Percentiles rank a stretch among this genome's conserved stretches.
phyloP scores from a whole-genome alignment of 768 basidiomycete species.

The Russula sp. region DNA sequence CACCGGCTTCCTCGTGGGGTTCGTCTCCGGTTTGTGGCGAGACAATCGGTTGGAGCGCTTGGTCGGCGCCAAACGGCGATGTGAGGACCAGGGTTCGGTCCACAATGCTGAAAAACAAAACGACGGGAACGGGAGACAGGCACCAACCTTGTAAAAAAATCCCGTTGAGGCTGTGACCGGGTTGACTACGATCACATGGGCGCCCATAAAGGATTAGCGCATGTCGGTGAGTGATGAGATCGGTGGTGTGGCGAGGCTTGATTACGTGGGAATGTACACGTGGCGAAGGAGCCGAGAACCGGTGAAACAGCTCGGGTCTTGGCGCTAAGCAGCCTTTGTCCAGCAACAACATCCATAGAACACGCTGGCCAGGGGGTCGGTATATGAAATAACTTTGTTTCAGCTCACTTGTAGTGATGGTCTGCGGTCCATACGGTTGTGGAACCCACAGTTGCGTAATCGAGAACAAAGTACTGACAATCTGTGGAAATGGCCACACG shows the following conservation, averaged over 20 bases:
- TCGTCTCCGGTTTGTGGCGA: slow-evolving; percentile 19
- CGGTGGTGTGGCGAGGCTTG: slow-evolving; percentile 10
- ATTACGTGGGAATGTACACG: slow-evolving; percentile 17
- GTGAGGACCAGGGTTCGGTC: slow-evolving; percentile 15
- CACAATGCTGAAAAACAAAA: slow-evolving; percentile 1
- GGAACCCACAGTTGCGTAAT: not conserved
- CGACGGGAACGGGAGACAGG: slow-evolving; percentile 7
- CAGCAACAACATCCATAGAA: not conserved
- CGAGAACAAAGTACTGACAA: not conserved
- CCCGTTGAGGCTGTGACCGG: slow-evolving; percentile 11
- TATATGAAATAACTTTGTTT: not conserved
- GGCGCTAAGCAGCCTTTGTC: not conserved
- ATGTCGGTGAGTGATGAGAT: slow-evolving; percentile 4
- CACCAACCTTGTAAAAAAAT: slow-evolving; percentile 18
- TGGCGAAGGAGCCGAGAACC: slow-evolving; percentile 2
- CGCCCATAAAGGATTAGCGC: slow-evolving; percentile 20
- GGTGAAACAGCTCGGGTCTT: not conserved
- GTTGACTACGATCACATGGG: slow-evolving; percentile 16
- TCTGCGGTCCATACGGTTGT: not conserved
- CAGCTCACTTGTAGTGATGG: too few relatives aligned
- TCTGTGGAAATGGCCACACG: not conserved
- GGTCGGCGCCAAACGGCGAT: slow-evolving; percentile 10
- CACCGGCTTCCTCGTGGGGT: slow-evolving; percentile 1
- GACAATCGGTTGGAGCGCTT: slow-evolving; percentile 12
- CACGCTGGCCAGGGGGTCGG: too few relatives aligned